Evolutionary conservation across 2,329 filamentous ascomycete genomes (phyloP).

Genomic region (Fusarium sp.): DNA sequence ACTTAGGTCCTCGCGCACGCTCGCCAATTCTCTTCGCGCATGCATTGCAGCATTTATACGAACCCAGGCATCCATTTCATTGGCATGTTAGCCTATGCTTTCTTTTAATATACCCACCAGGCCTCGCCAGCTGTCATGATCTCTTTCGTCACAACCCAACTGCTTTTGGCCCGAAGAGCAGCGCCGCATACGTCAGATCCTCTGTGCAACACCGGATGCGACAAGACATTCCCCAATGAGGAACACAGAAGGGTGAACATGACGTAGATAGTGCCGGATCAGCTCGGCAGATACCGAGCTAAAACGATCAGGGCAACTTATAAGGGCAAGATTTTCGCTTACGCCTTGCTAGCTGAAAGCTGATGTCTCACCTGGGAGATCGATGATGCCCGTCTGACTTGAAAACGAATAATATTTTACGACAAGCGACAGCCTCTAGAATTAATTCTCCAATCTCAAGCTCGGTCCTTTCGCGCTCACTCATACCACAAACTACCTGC

Average conservation of each 20-base stretch:
- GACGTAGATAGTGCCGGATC: constrained; percentile 1
- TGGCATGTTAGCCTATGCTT: no score
- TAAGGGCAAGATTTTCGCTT: constrained; percentile 7
- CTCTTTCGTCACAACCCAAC: neutral
- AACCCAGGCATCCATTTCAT: neutral
- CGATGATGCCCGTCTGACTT: constrained; percentile 6
- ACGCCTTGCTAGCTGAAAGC: constrained; percentile 10
- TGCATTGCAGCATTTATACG: no score
- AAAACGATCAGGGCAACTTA: neutral
- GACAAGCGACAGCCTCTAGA: neutral
- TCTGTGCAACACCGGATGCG: neutral
- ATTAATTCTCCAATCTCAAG: accelerated
- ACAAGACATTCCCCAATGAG: neutral
- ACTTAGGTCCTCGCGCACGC: neutral
- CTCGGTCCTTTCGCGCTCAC: no score
- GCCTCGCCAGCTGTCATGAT: no score
- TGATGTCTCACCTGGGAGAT: neutral
- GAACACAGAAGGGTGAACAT: neutral
- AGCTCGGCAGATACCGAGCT: constrained; percentile 3
- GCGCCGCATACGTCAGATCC: constrained; percentile 13
- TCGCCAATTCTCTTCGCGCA: no score
- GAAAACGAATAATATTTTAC: neutral
- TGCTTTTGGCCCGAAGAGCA: neutral
- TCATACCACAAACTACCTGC: no score
- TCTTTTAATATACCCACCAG: no score